Base-by-base conservation (phyloP, 169 alveolate species). In the Eimeria falciformis region DNA sequence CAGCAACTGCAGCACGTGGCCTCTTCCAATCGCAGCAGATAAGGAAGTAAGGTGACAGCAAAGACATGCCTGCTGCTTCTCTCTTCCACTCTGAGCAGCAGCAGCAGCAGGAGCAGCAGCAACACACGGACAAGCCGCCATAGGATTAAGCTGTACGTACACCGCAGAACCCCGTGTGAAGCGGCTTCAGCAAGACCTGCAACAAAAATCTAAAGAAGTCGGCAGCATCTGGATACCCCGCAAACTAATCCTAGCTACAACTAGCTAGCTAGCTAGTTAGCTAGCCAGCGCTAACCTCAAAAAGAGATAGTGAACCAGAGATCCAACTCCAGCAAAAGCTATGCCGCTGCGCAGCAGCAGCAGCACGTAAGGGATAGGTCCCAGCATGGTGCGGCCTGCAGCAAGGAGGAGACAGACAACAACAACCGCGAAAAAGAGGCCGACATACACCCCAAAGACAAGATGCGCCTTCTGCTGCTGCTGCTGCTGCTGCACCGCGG, bases 1-100 rank as follows among this genome's bases (percentile, higher is more conserved):
- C 90, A 56, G 56, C 75, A 56, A 33, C 79, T 58, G 62, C 90
- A 82, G 90, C 78, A 56, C 79, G 69, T 37, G 29, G 90, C 79
- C 58, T 56, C 75, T 40, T 82, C 90, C 62, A 55, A 47, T 11
- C 90, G 75, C 78, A 55, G 37, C 79, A 55, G 27, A 55, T 55
- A 55, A 62, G 78, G 90, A n/a, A 82, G 62, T 1, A 82, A 50
- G 1, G 90, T 56, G 1, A 62, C 58, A 11, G 90, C 29, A 21
- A 55, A 56, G 18, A 55, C 78, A 62, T 78, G 37, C 9, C 75
- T 55, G 90, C 90, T 82, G 90, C 79, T 56, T 45, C 40, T 56
- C 14, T 82, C 90, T 58, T 58, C 90, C 65, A 66, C 53, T 9
- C 78, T 58, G 79, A 55, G 71, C 23, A 82, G 62, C 78, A 82